Conservation (phyloP, 2,329 filamentous ascomycete species). For the Nigrospora sphaerica region DNA sequence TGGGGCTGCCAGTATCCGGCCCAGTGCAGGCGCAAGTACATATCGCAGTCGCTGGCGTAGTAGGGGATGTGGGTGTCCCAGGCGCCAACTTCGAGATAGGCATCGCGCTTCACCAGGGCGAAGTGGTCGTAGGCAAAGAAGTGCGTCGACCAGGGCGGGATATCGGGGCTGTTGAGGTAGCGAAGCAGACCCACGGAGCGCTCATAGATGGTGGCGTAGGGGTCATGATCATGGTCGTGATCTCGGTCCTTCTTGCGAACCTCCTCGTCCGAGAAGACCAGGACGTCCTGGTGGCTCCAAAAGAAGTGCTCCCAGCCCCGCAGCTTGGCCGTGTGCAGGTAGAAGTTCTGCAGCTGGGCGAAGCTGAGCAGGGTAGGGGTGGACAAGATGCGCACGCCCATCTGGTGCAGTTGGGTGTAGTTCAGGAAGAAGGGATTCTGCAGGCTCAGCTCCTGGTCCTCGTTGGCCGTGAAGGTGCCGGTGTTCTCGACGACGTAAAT, state of each 20-base stretch:
- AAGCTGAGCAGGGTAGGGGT: slow-evolving; percentile 40
- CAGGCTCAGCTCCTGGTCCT: slow-evolving; percentile 30
- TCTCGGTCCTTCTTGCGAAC: slow-evolving; percentile 25
- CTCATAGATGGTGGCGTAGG: slow-evolving; percentile 26
- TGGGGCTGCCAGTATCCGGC: slow-evolving; percentile 31
- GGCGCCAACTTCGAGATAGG: slow-evolving; percentile 32
- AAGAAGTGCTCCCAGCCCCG: slow-evolving; percentile 36
- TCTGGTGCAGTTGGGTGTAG: slow-evolving; percentile 34
- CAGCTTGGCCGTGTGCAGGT: slow-evolving; percentile 31
- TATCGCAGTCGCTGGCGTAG: slow-evolving; percentile 37
- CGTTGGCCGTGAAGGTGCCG: slow-evolving; percentile 42
- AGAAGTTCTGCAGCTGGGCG: slow-evolving; percentile 43
- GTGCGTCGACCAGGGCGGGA: slow-evolving; percentile 36
- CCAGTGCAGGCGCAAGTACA: slow-evolving; percentile 34
- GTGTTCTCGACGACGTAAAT: slow-evolving; percentile 51
- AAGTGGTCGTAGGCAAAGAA: slow-evolving; percentile 45
- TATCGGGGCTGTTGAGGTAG: slow-evolving; percentile 23
- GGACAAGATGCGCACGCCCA: slow-evolving; percentile 43
- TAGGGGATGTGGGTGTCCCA: slow-evolving; percentile 45
- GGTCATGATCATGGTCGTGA: slow-evolving; percentile 25
- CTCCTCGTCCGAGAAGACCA: slow-evolving; percentile 33
- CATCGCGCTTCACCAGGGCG: slow-evolving; percentile 38
- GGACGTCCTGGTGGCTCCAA: slow-evolving; percentile 42
- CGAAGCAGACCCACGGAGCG: slow-evolving; percentile 21
- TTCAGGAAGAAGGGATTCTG: slow-evolving; percentile 50